Evolutionary conservation across 352 stramenopile species (phyloP).

Genomic region (Globisporangium lucens): DNA sequence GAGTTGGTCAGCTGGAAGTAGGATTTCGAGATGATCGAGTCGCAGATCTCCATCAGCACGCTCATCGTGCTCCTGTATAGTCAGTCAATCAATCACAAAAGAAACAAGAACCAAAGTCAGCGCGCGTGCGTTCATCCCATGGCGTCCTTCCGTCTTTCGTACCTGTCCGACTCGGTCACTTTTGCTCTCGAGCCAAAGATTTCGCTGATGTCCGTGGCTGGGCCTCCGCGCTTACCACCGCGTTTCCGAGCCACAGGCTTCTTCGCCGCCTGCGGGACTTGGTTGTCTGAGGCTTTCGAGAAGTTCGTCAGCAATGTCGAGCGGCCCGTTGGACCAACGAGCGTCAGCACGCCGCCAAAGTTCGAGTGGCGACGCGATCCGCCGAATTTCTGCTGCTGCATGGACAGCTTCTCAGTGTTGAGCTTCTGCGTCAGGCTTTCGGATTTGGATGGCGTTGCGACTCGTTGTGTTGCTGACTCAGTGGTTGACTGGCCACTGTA

Average conservation of each 20-base stretch:
- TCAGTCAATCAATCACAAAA: background rate
- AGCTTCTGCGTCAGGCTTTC: slow-evolving; percentile 46
- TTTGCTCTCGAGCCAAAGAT: slow-evolving; percentile 68
- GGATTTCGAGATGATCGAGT: slow-evolving; percentile 68
- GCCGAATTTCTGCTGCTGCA: slow-evolving; percentile 20
- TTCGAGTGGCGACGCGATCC: slow-evolving; percentile 75
- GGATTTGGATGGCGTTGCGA: background rate
- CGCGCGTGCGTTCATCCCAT: background rate
- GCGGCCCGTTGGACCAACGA: slow-evolving; percentile 64
- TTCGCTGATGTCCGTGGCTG: slow-evolving; percentile 67
- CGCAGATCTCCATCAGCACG: slow-evolving; percentile 70
- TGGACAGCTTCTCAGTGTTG: slow-evolving; percentile 52
- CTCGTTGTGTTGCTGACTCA: background rate
- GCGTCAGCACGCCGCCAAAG: slow-evolving; percentile 83
- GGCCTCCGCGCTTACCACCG: slow-evolving; percentile 37
- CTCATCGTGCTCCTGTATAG: slow-evolving; percentile 46
- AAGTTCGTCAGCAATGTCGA: slow-evolving; percentile 74
- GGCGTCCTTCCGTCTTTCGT: slow-evolving; percentile 14
- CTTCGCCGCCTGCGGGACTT: slow-evolving; percentile 67
- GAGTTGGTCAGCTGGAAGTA: slow-evolving; percentile 86
- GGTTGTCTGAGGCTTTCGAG: slow-evolving; percentile 62
- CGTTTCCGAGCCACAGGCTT: slow-evolving; percentile 48
- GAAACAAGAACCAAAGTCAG: slow-evolving; percentile 4
- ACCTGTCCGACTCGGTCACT: slow-evolving; percentile 59
- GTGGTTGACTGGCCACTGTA: background rate